Conservation (phyloP, 2,329 filamentous ascomycete genomes). For the Epichloe elymi region DNA sequence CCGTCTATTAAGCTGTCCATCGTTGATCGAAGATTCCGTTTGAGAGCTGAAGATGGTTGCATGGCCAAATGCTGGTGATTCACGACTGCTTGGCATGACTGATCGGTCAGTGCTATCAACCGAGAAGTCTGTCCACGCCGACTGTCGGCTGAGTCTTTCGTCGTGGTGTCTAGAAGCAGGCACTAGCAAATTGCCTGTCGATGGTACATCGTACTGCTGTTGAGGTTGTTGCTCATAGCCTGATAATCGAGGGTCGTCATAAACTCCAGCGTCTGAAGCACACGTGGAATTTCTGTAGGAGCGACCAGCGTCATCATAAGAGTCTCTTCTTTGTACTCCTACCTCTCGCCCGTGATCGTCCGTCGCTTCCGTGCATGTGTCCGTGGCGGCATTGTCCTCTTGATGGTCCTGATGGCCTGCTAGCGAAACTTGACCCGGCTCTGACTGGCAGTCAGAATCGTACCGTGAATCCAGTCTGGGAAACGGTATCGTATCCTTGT, state of each 20-base stretch:
- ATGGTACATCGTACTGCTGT: conserved; percentile 18
- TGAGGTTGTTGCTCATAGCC: conserved; percentile 12
- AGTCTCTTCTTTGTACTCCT: conserved; percentile 16
- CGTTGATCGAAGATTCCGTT: conserved; percentile 4
- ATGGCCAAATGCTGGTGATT: conserved; percentile 17
- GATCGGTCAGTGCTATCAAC: conserved; percentile 37
- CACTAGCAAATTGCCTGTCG: conserved; percentile 32
- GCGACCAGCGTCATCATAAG: conserved; percentile 16
- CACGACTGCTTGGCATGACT: conserved; percentile 15
- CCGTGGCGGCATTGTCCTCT: conserved; percentile 21
- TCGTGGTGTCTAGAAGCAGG: conserved; percentile 29
- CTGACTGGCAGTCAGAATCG: conserved; percentile 27
- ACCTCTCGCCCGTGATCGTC: conserved; percentile 17
- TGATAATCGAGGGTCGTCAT: conserved; percentile 16
- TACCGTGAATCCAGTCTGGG: conserved; percentile 22
- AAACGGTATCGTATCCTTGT: conserved; percentile 17
- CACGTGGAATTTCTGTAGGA: conserved; percentile 27
- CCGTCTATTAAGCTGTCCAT: not conserved
- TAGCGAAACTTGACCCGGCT: conserved; percentile 16
- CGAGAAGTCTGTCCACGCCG: conserved; percentile 48
- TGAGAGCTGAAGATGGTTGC: conserved; percentile 19
- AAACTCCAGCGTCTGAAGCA: conserved; percentile 22
- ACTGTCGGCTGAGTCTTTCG: conserved; percentile 40
- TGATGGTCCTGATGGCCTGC: conserved; percentile 13
- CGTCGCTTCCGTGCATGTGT: conserved; percentile 23